Conservation (phyloP, 768 basidiomycete genomes). For the Candolleomyces eurysporus region DNA sequence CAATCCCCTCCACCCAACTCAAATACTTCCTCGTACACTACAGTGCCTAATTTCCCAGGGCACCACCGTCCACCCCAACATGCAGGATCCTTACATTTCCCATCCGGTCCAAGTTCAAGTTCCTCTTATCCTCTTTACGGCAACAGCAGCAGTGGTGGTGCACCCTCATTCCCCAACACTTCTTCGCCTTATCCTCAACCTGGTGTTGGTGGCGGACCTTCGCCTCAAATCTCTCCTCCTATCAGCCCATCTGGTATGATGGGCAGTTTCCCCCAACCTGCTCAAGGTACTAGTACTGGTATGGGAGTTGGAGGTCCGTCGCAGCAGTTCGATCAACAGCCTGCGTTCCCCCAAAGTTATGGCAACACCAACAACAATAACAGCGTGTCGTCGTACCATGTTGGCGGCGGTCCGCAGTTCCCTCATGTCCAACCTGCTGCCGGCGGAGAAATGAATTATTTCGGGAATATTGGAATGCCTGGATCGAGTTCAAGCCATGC, state of each 20-base stretch:
- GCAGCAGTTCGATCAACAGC: no score
- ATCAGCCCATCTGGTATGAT: slow-evolving; percentile 3
- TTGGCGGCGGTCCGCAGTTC: background rate
- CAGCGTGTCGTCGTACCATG: background rate
- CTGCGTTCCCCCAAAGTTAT: no score
- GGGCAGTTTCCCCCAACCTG: background rate
- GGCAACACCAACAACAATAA: no score
- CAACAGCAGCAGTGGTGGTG: background rate
- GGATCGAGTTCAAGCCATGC: background rate
- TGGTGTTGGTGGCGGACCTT: slow-evolving; percentile 3
- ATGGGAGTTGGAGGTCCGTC: no score
- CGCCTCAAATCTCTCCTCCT: slow-evolving; percentile 8
- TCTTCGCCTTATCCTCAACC: background rate
- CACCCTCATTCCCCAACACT: slow-evolving; percentile 3
- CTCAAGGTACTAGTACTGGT: no score
- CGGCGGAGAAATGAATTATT: slow-evolving; percentile 4
- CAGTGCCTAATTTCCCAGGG: background rate
- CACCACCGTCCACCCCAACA: background rate
- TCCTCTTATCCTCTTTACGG: background rate
- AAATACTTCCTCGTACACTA: background rate
- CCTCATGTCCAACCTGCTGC: background rate
- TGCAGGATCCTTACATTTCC: background rate
- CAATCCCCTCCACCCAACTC: background rate
- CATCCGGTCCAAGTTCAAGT: background rate
- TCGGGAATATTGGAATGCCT: background rate